Evolutionary conservation across 2,329 filamentous ascomycete genomes (phyloP), one percentile per base, ranked within the genome.

Genomic region (Thermoascus crustaceus): DNA sequence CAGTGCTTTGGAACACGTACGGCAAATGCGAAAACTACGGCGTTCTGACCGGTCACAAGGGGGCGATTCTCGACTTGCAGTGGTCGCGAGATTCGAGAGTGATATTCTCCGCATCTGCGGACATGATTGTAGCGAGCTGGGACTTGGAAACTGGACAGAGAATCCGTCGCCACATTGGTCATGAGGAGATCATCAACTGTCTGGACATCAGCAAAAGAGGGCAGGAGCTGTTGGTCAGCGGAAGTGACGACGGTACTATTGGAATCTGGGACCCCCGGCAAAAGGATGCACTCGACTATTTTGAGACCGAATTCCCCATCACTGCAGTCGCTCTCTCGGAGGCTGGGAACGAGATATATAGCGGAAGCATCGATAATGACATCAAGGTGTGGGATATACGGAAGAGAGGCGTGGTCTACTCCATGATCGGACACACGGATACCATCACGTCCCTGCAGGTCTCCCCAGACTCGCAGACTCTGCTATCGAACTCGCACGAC

Each of bases 381-480:
- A 94, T 98, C 58, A 86, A 88, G 51, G 88, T 94, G 13, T 98
- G 91, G 89, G 91, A 98, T 61, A 66, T 96, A 54, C 79, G 91
- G 47, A 96, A 94, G 68, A 87, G 93, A 62, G 76, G 82, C 5
- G 76, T 93, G 2, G 78, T 86, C 4, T 95, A 96, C 61, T 82
- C 82, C 2, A 80, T 98, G 72, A 64, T 83, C 8, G 91, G 91
- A 0, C 91, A 98, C 58, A 82, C 78, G 35, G 91, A 98, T 56
- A 96, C 89, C 0, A 72, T 98, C 44, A 94, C 88, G 3, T 94
- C 87, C 8, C 70, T 98, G 30, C 73, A 83, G 35, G 76, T 96
- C n/a, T 95, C 89, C 2, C 89, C 91, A 0, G 89, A 98, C 58
- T 84, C 85, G 24, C 88, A 95, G 60, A 83, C 82, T 1, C 72